Conservation (phyloP, 2,329 filamentous ascomycete genomes). For the Colletotrichum agaves region DNA sequence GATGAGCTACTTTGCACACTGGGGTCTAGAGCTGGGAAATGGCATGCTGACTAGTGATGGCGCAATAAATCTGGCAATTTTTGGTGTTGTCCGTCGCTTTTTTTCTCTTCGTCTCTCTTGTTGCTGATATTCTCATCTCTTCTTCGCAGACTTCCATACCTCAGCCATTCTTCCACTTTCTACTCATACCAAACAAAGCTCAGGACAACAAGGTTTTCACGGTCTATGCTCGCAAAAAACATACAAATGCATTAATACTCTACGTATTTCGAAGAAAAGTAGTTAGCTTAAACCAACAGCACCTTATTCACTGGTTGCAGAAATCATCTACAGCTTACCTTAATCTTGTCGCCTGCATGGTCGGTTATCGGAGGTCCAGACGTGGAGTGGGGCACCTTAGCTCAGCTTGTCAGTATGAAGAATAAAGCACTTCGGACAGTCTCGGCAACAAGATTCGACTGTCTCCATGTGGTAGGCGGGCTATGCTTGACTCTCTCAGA, state of each 20-base stretch:
- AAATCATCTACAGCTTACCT: not conserved
- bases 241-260: no score
- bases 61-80: not conserved
- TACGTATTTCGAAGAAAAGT: no score
- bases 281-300: no score
- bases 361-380: constrained; percentile 30
- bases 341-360: constrained; percentile 11
- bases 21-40: not conserved
- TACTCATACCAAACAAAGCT: no score
- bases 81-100: not conserved
- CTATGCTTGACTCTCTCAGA: not conserved
- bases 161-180: no score
- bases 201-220: no score
- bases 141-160: no score
- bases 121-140: no score
- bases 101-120: no score
- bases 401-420: not conserved
- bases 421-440: constrained; percentile 2
- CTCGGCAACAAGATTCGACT: not conserved
- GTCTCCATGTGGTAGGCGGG: not conserved
- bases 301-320: no score
- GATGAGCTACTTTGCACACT: not conserved
- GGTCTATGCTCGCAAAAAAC: no score
- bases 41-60: not conserved
- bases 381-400: constrained; percentile 1